Evolutionary conservation across 768 basidiomycete species (phyloP).

Genomic region (Goffeauzyma gilvescens): DNA sequence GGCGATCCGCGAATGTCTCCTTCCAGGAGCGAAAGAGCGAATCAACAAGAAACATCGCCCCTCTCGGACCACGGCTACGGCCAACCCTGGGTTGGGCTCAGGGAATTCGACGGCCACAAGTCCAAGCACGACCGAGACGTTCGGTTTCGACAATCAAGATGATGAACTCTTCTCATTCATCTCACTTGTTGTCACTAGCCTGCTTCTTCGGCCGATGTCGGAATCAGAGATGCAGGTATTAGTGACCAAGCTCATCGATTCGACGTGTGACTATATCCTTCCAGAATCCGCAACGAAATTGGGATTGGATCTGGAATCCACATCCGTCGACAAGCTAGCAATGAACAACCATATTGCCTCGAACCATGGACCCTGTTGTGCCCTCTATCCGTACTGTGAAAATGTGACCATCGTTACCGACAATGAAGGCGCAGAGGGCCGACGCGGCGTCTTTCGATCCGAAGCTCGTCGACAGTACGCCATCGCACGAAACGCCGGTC

Average conservation of each 20-base stretch:
- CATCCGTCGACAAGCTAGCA: constrained; percentile 8
- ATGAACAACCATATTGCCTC: too few relatives aligned
- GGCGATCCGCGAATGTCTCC: constrained; percentile 22
- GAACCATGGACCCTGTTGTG: constrained; percentile 1
- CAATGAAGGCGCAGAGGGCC: neutral
- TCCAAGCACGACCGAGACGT: too few relatives aligned
- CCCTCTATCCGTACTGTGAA: constrained; percentile 4
- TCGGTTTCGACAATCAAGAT: constrained; percentile 17
- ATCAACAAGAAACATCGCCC: neutral
- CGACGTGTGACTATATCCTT: constrained; percentile 26
- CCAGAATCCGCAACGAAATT: constrained; percentile 17
- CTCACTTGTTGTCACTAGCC: constrained; percentile 16
- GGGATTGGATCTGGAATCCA: constrained; percentile 19
- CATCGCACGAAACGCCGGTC: constrained; percentile 7
- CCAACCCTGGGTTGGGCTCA: neutral
- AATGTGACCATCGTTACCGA: neutral
- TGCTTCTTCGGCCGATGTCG: constrained; percentile 15
- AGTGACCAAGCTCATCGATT: constrained; percentile 24
- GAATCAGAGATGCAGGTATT: constrained; percentile 16
- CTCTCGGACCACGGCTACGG: neutral
- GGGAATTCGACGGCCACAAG: too few relatives aligned
- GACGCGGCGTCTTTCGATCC: neutral
- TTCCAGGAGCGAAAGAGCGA: neutral
- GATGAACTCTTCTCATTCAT: constrained; percentile 26
- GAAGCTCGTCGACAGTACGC: constrained; percentile 7